Conservation (phyloP, 768 basidiomycete species). For the Lenzites betulinus region DNA sequence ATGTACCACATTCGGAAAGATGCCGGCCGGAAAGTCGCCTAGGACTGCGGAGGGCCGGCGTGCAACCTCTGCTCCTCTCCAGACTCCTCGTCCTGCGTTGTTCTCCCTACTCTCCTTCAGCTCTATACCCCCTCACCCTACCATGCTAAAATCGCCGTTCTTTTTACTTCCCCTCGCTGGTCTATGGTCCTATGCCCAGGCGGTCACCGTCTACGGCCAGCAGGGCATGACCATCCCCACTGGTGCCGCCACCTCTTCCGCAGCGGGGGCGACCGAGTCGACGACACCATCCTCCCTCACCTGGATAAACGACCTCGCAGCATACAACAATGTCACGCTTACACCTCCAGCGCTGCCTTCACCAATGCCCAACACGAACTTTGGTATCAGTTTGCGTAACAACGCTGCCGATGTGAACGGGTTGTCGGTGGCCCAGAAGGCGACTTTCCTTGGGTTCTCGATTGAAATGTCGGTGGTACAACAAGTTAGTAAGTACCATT, state of each 20-base stretch:
- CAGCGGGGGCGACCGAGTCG: background rate
- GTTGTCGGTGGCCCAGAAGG: constrained; percentile 45
- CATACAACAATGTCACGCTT: constrained; percentile 36
- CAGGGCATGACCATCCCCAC: constrained; percentile 26
- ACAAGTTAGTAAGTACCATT: constrained; percentile 54
- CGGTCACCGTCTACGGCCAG: constrained; percentile 31
- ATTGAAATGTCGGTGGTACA: constrained; percentile 74
- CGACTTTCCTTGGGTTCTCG: constrained; percentile 74
- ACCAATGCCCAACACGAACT: constrained; percentile 24
- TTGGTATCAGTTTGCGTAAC: constrained; percentile 29
- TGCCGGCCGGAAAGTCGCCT: background rate
- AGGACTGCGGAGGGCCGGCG: constrained; percentile 3
- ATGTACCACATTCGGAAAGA: constrained; percentile 1
- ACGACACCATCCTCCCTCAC: background rate
- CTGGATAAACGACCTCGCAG: constrained; percentile 18
- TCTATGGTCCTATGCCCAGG: constrained; percentile 2
- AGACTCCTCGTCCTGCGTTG: background rate
- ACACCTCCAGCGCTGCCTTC: constrained; percentile 32
- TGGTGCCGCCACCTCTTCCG: constrained; percentile 4
- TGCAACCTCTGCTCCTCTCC: background rate
- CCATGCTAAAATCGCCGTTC: constrained; percentile 18
- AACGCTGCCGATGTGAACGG: constrained; percentile 26
- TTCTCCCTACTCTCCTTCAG: constrained; percentile 5
- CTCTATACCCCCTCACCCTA: constrained; percentile 7
- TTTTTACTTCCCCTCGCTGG: constrained; percentile 14